Conservation (phyloP, 371 early-diverging fungal genomes). For the Syncephalastrum contaminatum region DNA sequence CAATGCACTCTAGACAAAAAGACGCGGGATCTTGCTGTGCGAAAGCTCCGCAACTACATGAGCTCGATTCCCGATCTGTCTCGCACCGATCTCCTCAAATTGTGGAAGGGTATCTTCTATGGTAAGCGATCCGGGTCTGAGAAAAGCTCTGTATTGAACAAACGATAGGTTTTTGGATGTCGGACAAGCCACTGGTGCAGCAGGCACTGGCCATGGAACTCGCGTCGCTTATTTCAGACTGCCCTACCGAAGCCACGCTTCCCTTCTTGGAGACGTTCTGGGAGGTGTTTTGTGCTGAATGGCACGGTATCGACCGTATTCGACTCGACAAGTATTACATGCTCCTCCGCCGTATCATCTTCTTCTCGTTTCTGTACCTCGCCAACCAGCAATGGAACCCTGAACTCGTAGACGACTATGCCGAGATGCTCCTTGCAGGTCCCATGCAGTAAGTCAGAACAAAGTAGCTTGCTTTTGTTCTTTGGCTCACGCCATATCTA, state of each 20-base stretch:
- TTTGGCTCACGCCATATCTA: conserved; percentile 18
- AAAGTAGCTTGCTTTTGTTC: background rate
- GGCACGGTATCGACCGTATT: conserved; percentile 87
- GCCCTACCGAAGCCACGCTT: conserved; percentile 57
- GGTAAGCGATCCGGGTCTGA: conserved; percentile 52
- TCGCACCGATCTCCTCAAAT: conserved; percentile 73
- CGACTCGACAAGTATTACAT: conserved; percentile 87
- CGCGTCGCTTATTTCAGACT: conserved; percentile 60
- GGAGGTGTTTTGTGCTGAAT: conserved; percentile 79
- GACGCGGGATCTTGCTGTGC: conserved; percentile 82
- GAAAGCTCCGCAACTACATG: conserved; percentile 63
- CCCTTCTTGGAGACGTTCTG: conserved; percentile 79
- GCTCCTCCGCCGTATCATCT: conserved; percentile 74
- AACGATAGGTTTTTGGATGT: conserved; percentile 87
- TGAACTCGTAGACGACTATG: conserved; percentile 57
- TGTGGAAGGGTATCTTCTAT: conserved; percentile 95
- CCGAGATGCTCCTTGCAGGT: conserved; percentile 62
- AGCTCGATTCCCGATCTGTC: conserved; percentile 53
- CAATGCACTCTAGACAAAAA: conserved; percentile 65
- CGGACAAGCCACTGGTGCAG: conserved; percentile 91
- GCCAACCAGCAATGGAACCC: conserved; percentile 66
- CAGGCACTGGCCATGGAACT: conserved; percentile 83
- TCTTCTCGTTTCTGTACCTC: conserved; percentile 67
- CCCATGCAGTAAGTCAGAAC: conserved; percentile 63
- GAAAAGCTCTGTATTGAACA: background rate